Base-by-base conservation (phyloP, 2,329 filamentous ascomycete genomes). In the Aspergillus ibericus region DNA sequence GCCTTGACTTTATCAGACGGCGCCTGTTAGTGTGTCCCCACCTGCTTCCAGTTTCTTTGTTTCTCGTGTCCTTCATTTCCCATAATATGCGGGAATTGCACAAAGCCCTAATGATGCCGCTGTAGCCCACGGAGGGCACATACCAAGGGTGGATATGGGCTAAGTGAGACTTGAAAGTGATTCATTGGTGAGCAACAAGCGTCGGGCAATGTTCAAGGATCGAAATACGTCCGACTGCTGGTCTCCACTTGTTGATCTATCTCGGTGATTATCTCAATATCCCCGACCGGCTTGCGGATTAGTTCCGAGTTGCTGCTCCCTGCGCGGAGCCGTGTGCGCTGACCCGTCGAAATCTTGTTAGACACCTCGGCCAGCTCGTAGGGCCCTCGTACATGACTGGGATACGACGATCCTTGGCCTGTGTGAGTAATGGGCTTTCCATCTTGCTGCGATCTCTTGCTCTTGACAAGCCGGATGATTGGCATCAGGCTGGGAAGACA, bases 401-500 rank as follows among this genome's bases (percentile, higher is more conserved):
- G 35, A 22, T 53, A 53, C 4, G 35, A 42, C 12, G 35, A 53
- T 18, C 27, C 47, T 4, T 16, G 20, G 27, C 22, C 34, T 5
- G 7, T 20, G 27, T 10, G 13, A 5, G 5, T 29, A 18, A 12
- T 8, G 3, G 50, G 15, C 13, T 29, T 53, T 35, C 35, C 15
- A 5, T 15, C 18, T 9, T 5, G 13, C 35, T 1, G 22, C 27
- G 10, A 13, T 9, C 12, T n/a, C 5, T 5, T 40, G 8, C 16
- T 35, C 22, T 12, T 53, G 7, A 40, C 10, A n/a, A 27, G 50
- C 9, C 35, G 34, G 15, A 42, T n/a, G 13, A 53, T 53, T 2
- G 50, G 50, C 50, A 53, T 53, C 22, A 53, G 15, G 25, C 50
- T 53, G 8, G 50, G 50, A 7, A 53, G 35, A 16, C 50, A 53